These are phyloP conservation scores for Lanmaoa pseudosensibilis DNA, from an alignment of 768 basidiomycete species.

Conservation along the genomic window DNA sequence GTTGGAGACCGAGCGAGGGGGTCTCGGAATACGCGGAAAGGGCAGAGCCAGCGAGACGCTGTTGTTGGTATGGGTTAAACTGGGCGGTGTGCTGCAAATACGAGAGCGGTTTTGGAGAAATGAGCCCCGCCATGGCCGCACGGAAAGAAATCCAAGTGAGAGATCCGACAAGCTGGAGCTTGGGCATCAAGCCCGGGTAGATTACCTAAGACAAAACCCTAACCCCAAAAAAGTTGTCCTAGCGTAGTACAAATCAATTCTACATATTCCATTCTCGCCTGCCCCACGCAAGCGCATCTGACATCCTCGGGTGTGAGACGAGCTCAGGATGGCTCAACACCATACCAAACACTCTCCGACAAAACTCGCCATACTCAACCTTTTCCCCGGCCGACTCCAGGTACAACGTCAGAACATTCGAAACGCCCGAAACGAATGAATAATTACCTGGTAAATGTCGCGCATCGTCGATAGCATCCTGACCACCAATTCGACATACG, in stretches of 20 bases:
- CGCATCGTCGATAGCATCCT: constrained; percentile 55
- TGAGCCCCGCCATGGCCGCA: constrained; percentile 55
- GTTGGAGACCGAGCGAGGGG: constrained; percentile 54
- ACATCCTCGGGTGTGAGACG: constrained; percentile 33
- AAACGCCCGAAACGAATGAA: not conserved
- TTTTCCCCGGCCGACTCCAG: constrained; percentile 19
- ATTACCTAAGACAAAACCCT: constrained; percentile 32
- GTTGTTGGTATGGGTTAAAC: constrained; percentile 61
- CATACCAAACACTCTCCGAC: constrained; percentile 30
- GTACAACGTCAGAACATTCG: constrained; percentile 5
- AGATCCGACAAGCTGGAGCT: constrained; percentile 5
- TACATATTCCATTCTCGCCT: constrained; percentile 12
- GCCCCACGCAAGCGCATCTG: constrained; percentile 35
- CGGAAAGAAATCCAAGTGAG: constrained; percentile 11
- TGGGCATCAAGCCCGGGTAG: constrained; percentile 1
- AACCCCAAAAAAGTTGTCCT: constrained; percentile 16
- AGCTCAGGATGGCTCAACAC: constrained; percentile 34
- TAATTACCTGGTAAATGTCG: constrained; percentile 43
- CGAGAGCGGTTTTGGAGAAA: constrained; percentile 61
- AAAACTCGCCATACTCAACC: constrained; percentile 37
- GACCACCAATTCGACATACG: constrained; percentile 42
- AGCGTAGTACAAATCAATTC: not conserved
- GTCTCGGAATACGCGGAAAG: constrained; percentile 57
- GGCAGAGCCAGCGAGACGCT: constrained; percentile 31
- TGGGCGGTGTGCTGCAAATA: constrained; percentile 63